Base-by-base conservation (phyloP, 2,329 filamentous ascomycete species). In the Sphaerostilbella broomeana region DNA sequence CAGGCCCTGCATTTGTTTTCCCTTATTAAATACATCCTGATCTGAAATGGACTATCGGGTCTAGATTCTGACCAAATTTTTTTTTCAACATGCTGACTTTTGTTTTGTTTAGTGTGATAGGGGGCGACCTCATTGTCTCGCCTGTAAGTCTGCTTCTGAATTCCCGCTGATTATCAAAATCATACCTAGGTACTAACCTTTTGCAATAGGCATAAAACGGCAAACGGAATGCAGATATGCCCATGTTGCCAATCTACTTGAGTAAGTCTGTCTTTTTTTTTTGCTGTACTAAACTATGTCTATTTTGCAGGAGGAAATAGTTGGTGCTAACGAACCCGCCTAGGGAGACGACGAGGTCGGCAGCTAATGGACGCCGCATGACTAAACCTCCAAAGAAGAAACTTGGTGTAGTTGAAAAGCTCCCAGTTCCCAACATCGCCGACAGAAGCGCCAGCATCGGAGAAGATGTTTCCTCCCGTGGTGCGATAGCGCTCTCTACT, bases 201-300 rank as follows among this genome's bases (percentile, higher is more conserved):
- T 61, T 56, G 58, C 58, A 56, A 58, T 59, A 70, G 83, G 82
- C 58, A 79, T 86, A 52, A 89, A 88, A 62, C 70, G 85, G 30
- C 82, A 87, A 56, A 84, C 82, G 0, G 71, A 77, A 48, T 90
- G 85, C 62, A 74, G 72, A 59, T 89, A 89, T 64, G 84, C 82
- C 0, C 75, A 78, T 35, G 80, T 87, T 20, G 85, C 85, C 31
- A 86, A 87, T 55, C 65, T 88, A 26, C 74, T 89, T 29, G 83
- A 86, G 79, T 84, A 65, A 61, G 77, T 67, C 16, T 31, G 31
- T 17, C n/a, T n/a, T n/a, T n/a, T n/a, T n/a, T n/a, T n/a, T n/a
- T n/a, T n/a, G n/a, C n/a, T n/a, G n/a, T n/a, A n/a, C n/a, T n/a
- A n/a, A n/a, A n/a, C n/a, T n/a, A n/a, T n/a, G n/a, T n/a, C n/a